Percentiles rank a stretch among this genome's conserved stretches.
Evolutionary conservation across 208 protist genomes (phyloP).

Genomic region (Acanthamoeba healyi): DNA sequence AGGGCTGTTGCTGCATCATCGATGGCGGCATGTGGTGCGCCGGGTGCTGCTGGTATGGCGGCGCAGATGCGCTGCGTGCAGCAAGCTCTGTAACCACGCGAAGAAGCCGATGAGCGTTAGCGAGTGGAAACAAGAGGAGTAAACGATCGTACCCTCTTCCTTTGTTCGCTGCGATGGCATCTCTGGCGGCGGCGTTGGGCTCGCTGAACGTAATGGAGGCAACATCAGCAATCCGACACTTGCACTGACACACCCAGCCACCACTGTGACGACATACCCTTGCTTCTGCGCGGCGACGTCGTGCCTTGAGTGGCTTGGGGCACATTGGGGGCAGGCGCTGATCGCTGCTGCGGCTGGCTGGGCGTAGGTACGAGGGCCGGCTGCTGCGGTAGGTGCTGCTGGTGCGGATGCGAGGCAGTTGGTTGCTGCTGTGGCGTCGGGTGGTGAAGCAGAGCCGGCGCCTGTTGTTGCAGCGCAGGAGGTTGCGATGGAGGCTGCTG

Average conservation of each 20-base stretch:
- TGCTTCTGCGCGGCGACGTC: neutral
- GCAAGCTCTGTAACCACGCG: neutral
- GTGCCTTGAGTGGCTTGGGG: no score
- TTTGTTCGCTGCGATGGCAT: neutral
- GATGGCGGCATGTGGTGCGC: neutral
- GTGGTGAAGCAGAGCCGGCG: no score
- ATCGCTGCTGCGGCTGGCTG: conserved; percentile 27
- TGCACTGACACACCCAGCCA: no score
- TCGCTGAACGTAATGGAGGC: neutral
- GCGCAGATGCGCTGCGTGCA: neutral
- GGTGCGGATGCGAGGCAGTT: neutral
- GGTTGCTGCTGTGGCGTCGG: neutral
- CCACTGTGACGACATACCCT: neutral
- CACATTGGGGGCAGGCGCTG: no score
- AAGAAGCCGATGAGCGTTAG: no score
- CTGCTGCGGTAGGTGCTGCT: neutral
- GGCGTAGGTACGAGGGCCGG: neutral
- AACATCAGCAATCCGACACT: no score
- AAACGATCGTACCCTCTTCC: neutral
- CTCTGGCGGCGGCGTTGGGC: neutral
- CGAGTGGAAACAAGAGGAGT: no score
- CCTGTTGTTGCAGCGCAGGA: no score
- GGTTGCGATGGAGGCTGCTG: neutral
- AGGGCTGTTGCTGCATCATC: neutral
- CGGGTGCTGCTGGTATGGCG: neutral